phyloP scores from a whole-genome alignment of 1,139 yeast genomes.

The Debaryomyces subglobosus region DNA sequence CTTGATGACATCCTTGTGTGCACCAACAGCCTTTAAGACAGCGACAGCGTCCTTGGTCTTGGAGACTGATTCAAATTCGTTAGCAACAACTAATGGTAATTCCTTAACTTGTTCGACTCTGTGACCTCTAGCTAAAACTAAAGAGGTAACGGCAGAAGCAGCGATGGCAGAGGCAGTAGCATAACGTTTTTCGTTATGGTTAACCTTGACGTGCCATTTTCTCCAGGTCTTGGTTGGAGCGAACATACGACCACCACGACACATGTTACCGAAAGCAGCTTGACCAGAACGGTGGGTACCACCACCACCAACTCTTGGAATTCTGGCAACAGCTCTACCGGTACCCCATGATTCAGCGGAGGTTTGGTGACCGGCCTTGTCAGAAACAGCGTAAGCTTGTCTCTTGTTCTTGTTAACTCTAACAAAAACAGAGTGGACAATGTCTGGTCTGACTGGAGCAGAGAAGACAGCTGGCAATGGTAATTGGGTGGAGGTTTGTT shows the following conservation, averaged over 20 bases:
- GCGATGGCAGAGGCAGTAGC: slow-evolving; percentile 99
- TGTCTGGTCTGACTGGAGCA: slow-evolving; percentile 99
- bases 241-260: slow-evolving; percentile 99
- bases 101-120: slow-evolving; percentile 98
- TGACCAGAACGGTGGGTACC: slow-evolving; percentile 99
- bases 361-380: slow-evolving; percentile 99
- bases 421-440: slow-evolving; percentile 98
- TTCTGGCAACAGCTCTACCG: slow-evolving; percentile 99
- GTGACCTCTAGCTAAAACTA: slow-evolving; percentile 99
- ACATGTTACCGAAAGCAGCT: slow-evolving; percentile 99
- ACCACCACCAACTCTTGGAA: slow-evolving; percentile 99
- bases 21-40: slow-evolving; percentile 97
- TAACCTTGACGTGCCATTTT: slow-evolving; percentile 99
- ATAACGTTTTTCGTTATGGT: slow-evolving; percentile 99
- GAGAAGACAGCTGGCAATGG: slow-evolving; percentile 98
- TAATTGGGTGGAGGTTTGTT: slow-evolving; percentile 79
- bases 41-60: slow-evolving; percentile 99
- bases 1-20: slow-evolving; percentile 97
- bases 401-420: slow-evolving; percentile 99
- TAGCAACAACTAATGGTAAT: slow-evolving; percentile 96
- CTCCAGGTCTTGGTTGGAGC: slow-evolving; percentile 99
- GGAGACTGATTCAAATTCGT: slow-evolving; percentile 88
- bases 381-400: slow-evolving; percentile 99
- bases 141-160: slow-evolving; percentile 98
- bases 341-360: slow-evolving; percentile 99